These are phyloP conservation scores for Pseudocercospora vitis DNA, from an alignment of 2,329 filamentous ascomycete species.

Conservation along the genomic window DNA sequence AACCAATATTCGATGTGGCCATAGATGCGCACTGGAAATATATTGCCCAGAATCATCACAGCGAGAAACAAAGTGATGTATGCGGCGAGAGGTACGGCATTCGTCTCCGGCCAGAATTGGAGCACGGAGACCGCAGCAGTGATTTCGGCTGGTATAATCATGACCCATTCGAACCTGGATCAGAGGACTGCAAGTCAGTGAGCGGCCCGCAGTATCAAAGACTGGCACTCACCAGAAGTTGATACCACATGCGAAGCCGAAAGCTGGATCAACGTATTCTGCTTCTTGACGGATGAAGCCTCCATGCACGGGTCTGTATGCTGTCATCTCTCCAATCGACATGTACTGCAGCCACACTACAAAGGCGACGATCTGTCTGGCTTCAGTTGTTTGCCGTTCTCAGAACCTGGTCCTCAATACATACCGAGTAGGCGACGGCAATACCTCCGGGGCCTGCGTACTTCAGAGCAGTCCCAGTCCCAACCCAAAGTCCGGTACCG, in stretches of 20 bases:
- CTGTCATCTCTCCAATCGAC: constrained; percentile 36
- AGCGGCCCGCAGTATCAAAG: not conserved
- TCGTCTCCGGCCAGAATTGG: constrained; percentile 37
- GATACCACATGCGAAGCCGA: constrained; percentile 39
- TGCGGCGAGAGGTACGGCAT: constrained; percentile 33
- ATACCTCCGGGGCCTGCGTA: constrained; percentile 39
- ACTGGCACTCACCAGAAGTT: constrained; percentile 29
- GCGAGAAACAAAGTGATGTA: constrained; percentile 40
- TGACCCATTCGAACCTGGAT: constrained; percentile 32
- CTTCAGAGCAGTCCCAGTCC: constrained; percentile 39
- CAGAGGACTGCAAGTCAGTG: not conserved
- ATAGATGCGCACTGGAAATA: constrained; percentile 33
- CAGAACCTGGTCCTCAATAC: not conserved
- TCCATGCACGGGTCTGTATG: constrained; percentile 29
- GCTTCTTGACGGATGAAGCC: constrained; percentile 38
- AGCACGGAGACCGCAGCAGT: constrained; percentile 39
- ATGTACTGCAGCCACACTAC: constrained; percentile 39
- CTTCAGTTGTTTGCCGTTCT: not conserved
- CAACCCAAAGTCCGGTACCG: constrained; percentile 41
- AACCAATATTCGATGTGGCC: constrained; percentile 38
- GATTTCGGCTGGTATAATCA: constrained; percentile 40
- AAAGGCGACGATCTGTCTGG: constrained; percentile 27
- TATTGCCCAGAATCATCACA: constrained; percentile 33
- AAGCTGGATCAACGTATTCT: constrained; percentile 38
- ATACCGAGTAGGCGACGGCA: constrained; percentile 38